phyloP scores from a whole-genome alignment of 108 stramenopile genomes.

The Skeletonema tropicum region DNA sequence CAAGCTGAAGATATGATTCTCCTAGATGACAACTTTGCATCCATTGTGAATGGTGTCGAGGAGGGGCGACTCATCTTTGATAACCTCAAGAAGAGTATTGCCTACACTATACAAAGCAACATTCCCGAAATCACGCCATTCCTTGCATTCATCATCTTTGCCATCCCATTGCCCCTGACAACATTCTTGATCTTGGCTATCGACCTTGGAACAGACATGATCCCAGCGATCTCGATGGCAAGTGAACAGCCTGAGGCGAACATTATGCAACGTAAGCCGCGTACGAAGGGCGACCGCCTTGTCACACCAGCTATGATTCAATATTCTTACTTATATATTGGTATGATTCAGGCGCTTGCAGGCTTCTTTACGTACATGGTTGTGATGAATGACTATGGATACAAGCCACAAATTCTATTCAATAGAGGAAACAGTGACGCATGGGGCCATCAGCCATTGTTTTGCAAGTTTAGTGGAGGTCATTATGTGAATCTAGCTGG shows the following conservation, averaged over 20 bases:
- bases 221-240: conserved; percentile 43
- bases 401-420: neutral
- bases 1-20: conserved; percentile 81
- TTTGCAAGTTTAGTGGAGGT: neutral
- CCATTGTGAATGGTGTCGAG: conserved; percentile 74
- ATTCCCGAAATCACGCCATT: conserved; percentile 62
- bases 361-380: conserved; percentile 64
- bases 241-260: conserved; percentile 60
- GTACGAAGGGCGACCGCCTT: conserved; percentile 56
- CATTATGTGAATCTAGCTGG: neutral
- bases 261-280: conserved; percentile 69
- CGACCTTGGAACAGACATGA: conserved; percentile 68
- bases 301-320: conserved; percentile 57
- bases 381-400: conserved; percentile 56
- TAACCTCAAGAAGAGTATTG: conserved; percentile 72
- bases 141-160: conserved; percentile 54
- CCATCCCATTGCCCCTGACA: conserved; percentile 64
- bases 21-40: conserved; percentile 82
- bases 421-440: neutral
- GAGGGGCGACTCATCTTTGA: conserved; percentile 80
- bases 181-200: conserved; percentile 70
- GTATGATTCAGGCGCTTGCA: conserved; percentile 60
- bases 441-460: neutral
- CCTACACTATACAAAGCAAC: conserved; percentile 58
- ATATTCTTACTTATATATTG: conserved; percentile 63